Percentiles rank a stretch among this genome's conserved stretches.
phyloP scores from a whole-genome alignment of 306 rosid species.

The Elaeagnus macrophylla region DNA sequence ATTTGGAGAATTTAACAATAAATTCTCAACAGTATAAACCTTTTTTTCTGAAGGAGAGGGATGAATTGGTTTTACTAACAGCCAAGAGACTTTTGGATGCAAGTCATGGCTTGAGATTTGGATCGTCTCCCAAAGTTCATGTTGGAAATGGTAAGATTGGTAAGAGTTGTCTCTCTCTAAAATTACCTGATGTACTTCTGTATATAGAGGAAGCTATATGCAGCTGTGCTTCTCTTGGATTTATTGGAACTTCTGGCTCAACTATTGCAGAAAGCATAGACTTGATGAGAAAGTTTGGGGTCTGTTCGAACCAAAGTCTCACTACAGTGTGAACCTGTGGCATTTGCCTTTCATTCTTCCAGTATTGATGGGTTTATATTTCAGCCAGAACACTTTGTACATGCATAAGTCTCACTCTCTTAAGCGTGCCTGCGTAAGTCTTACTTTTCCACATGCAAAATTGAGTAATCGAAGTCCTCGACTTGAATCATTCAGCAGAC shows the following conservation, averaged over 20 bases:
- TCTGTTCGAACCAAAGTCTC: slow-evolving; percentile 26
- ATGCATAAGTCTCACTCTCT: too few relatives aligned
- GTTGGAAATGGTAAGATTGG: slow-evolving; percentile 22
- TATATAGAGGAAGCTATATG: slow-evolving; percentile 69
- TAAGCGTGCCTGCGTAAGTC: too few relatives aligned
- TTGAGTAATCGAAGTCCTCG: too few relatives aligned
- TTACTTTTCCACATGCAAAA: too few relatives aligned
- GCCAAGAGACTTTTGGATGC: slow-evolving; percentile 44
- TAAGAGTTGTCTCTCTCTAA: slow-evolving; percentile 39
- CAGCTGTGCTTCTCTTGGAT: slow-evolving; percentile 80
- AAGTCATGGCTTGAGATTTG: slow-evolving; percentile 37
- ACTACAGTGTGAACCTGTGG: not conserved
- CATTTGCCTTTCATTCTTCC: too few relatives aligned
- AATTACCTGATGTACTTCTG: slow-evolving; percentile 53
- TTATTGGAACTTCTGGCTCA: slow-evolving; percentile 81
- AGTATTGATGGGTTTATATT: too few relatives aligned
- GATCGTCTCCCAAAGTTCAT: slow-evolving; percentile 23
- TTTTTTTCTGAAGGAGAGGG: slow-evolving; percentile 41
- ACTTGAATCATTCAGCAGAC: too few relatives aligned
- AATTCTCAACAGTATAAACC: slow-evolving; percentile 42
- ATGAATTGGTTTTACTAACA: slow-evolving; percentile 38
- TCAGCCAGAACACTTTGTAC: too few relatives aligned
- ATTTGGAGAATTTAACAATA: slow-evolving; percentile 52
- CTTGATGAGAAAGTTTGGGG: slow-evolving; percentile 50
- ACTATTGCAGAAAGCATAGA: slow-evolving; percentile 76